Base-by-base conservation (phyloP, 495 filamentous ascomycete genomes). In the Pyrenula massariospora region DNA sequence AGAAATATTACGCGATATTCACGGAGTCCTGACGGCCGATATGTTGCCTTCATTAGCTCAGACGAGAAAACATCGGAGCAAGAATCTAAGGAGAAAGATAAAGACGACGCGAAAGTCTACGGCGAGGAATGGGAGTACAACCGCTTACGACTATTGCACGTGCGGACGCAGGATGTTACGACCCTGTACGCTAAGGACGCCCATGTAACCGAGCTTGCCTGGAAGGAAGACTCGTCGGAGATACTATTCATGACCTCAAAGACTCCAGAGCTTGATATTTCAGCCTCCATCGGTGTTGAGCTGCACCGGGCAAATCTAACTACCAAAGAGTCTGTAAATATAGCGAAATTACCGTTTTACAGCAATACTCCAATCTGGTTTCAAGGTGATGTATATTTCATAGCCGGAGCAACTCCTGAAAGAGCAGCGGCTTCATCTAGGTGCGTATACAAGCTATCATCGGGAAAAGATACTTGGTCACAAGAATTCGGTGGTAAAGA, bases 1-100 rank as follows among this genome's bases (percentile, higher is more conserved):
- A 36, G 48, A 31, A 22, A 20, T 1, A 65, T 67, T 42, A 22
- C 25, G 19, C 42, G 36, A 1, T 58, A 65, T 42, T 52, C 59
- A 24, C 65, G 57, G 42, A 59, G 53, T 24, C 63, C 66, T 0
- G 55, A 63, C 49, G 65, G 62, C 2, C 53, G 53, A 24, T 50
- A 24, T 22, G 65, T 68, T 49, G 66, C 65, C 10, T 68, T 58
- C 48, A 21, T 64, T 11, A 59, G 58, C 21, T 54, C 63, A n/a
- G 63, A 67, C 24, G 65, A 68, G 54, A 25, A 42, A 42, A 15
- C 8, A 8, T 42, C 31, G 15, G 31, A 42, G 8, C 31, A 8
- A 42, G 15, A 42, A 42, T 5, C 54, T 2, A 56, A 62, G 5
- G 22, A 57, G 50, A 51, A 58, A 48, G 21, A 25, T 12, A 57